Evolutionary conservation across 441 rosid genomes (phyloP), one percentile per base, ranked within the genome.

Genomic region (Populus tomentosa): DNA sequence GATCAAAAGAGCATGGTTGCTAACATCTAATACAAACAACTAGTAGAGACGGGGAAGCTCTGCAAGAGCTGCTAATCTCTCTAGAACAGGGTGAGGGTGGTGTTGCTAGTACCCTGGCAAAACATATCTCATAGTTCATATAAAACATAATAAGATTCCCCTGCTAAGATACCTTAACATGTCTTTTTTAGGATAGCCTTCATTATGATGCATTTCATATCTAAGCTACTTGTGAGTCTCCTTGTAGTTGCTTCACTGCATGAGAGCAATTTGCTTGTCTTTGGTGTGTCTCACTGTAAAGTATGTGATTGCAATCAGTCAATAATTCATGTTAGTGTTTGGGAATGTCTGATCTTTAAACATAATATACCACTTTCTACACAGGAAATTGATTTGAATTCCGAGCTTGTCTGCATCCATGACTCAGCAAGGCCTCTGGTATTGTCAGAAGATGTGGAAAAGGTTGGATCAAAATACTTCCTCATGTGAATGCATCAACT

Each of bases 381-480:
- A 13, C 92, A 95, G 99, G 96, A 80, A 79, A 76, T 89, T 68
- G 91, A 90, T 80, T 80, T 59, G 71, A 86, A 81, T 56, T 86
- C 97, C 78, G 90, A 92, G 86, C 98, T 95, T 85, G 99, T 93
- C 78, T 95, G 99, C 82, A 79, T 93, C 81, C 99, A 95, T 76
- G 98, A 95, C 76, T 95, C 99, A 23, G 98, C 99, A 7, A 91
- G 99, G 79, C 99, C 98, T 11, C 85, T 95, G 80, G 90, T 95
- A 61, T 80, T 78, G 24, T 68, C 87, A 28, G 88, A 80, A 74
- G 98, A 95, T 78, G 86, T 91, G 71, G 88, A 88, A 83, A 91
- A 93, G 98, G 98, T 93, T 56, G 84, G 36, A 14, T 73, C 30
- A 6, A 16, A n/a, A n/a, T n/a, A n/a, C n/a, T n/a, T n/a, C n/a